Conservation (phyloP, 352 stramenopile species). For the Blastocystis sp. region DNA sequence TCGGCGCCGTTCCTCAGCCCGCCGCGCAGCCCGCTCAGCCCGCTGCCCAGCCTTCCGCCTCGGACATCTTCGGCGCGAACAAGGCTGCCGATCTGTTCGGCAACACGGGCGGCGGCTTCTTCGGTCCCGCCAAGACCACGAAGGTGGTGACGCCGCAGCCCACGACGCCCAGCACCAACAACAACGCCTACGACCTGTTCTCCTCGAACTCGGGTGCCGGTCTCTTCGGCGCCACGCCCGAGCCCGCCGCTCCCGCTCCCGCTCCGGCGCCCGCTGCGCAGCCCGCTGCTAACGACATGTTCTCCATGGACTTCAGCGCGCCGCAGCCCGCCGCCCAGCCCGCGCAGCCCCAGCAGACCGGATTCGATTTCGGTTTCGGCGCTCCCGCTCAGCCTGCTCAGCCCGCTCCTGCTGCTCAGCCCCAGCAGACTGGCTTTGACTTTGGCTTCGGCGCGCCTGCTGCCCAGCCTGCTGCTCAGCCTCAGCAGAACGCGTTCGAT, state of each 20-base stretch:
- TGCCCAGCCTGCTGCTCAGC: conserved; percentile 2
- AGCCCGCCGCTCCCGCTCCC: not conserved
- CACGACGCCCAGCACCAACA: conserved; percentile 35
- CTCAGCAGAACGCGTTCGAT: conserved; percentile 33
- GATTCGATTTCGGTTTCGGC: conserved; percentile 30
- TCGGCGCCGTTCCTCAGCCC: conserved; percentile 18
- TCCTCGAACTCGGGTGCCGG: conserved; percentile 21
- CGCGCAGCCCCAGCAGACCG: not conserved
- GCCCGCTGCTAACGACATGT: not conserved
- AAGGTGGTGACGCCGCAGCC: conserved; percentile 35
- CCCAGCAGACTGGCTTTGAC: conserved; percentile 8
- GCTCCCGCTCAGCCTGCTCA: not conserved
- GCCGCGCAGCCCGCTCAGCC: not conserved
- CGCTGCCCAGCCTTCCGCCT: conserved; percentile 32
- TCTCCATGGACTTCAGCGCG: not conserved
- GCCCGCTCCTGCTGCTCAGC: not conserved
- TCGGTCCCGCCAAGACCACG: not conserved
- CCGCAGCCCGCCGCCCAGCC: not conserved
- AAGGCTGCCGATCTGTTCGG: conserved; percentile 67
- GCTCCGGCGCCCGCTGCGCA: not conserved
- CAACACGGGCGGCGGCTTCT: conserved; percentile 17
- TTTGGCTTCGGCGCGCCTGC: conserved; percentile 24
- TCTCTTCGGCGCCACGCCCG: conserved; percentile 13
- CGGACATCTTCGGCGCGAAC: conserved; percentile 58
- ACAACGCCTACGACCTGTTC: conserved; percentile 63